phyloP scores from a whole-genome alignment of 495 filamentous ascomycete species.

The Xylaria nigripes region DNA sequence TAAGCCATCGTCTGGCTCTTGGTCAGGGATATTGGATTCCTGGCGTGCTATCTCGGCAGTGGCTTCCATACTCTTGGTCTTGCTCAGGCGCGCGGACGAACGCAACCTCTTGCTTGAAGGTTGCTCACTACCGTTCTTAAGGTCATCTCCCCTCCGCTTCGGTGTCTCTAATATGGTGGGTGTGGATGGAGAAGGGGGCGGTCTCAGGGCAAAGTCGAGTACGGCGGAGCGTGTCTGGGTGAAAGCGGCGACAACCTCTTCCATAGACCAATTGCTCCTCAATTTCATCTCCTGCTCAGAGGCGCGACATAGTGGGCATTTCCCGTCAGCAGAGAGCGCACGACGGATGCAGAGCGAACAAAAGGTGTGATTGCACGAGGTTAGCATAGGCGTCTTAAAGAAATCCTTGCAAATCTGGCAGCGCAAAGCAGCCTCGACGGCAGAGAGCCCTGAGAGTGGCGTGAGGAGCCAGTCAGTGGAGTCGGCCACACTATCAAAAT shows the following conservation, averaged over 20 bases:
- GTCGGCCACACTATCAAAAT: constrained; percentile 60
- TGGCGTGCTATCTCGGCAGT: constrained; percentile 29
- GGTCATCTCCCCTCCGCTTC: constrained; percentile 46
- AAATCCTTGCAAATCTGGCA: constrained; percentile 99
- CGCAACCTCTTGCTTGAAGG: constrained; percentile 38
- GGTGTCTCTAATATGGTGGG: constrained; percentile 13
- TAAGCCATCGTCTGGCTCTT: constrained; percentile 57
- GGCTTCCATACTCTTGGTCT: constrained; percentile 27
- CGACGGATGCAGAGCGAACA: constrained; percentile 92
- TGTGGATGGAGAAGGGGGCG: constrained; percentile 9
- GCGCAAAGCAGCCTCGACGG: constrained; percentile 77
- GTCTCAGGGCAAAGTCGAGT: constrained; percentile 51
- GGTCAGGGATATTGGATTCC: constrained; percentile 26
- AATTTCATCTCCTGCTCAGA: constrained; percentile 74
- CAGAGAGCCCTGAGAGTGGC: constrained; percentile 57
- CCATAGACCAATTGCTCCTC: constrained; percentile 70
- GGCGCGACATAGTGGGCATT: constrained; percentile 76
- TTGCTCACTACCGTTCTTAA: constrained; percentile 11
- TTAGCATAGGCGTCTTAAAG: constrained; percentile 87
- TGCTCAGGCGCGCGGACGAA: constrained; percentile 37
- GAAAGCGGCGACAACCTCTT: constrained; percentile 80
- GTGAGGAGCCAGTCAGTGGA: constrained; percentile 92
- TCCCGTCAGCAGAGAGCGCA: constrained; percentile 68
- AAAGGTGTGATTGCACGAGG: constrained; percentile 90
- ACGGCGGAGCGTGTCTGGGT: constrained; percentile 52